These are phyloP conservation scores for Dendrocalamus sinicus DNA, from an alignment of 176 grass and related monocot species.

Conservation along the genomic window DNA sequence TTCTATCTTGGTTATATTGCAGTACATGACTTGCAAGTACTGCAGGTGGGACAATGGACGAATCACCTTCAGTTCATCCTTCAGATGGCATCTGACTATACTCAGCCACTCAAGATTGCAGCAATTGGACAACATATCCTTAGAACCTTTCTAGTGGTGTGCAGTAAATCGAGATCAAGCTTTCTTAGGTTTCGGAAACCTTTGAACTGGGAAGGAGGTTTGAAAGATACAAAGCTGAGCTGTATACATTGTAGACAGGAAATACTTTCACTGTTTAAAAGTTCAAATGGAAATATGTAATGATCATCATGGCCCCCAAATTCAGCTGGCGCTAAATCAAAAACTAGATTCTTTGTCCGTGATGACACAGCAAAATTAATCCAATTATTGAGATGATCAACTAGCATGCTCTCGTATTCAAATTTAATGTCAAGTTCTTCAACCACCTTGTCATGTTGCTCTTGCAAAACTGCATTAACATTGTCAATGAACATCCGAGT, in stretches of 20 bases:
- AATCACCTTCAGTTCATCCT: not conserved
- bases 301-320: not conserved
- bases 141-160: not conserved
- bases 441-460: not conserved
- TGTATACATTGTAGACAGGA: not conserved
- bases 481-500: not conserved
- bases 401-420: not conserved
- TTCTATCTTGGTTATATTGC: no score
- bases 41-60: no score
- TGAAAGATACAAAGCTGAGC: not conserved
- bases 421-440: not conserved
- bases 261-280: not conserved
- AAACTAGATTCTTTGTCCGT: not conserved
- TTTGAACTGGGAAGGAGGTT: not conserved
- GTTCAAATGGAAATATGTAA: not conserved
- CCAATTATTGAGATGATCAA: not conserved
- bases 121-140: not conserved
- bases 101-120: not conserved
- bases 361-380: not conserved
- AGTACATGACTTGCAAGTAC: not conserved
- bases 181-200: not conserved
- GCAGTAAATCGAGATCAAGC: not conserved
- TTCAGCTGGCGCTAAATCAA: not conserved
- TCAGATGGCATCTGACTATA: not conserved
- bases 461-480: not conserved